Evolutionary conservation across 257 asterid genomes (phyloP), one percentile per base, ranked within the genome.

Genomic region (Nicotiana paniculata): DNA sequence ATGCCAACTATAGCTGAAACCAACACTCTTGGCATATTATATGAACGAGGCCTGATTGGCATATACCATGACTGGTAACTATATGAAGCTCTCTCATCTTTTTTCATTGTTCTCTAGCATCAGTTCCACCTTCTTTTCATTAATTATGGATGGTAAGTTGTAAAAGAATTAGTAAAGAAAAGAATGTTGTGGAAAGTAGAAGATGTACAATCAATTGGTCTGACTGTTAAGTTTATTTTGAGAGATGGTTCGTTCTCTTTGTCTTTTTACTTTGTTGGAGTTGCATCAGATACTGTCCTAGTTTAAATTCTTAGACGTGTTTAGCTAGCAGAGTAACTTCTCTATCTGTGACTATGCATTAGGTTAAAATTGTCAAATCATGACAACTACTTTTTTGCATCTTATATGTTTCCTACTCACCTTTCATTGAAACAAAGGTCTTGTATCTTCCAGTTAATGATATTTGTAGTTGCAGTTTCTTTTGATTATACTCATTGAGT

Each of bases 21-120:
- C 43, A 85, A 88, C 77, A 89, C 90, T 28, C 79, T 89, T 15
- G 92, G 85, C n/a, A 85, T 81, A 39, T 70, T 89, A 48, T 89
- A 77, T 39, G 92, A 89, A 69, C 84, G 90, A 77, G 90, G 90
- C 76, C 46, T 88, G 79, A 86, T 86, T 79, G 90, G 90, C 83
- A 86, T 86, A 75, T 88, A 86, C 58, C 90, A 88, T 70, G 90
- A 88, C 77, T 88, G 90, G 90, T 88, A 83, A 68, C 55, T 68
- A 28, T 80, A 69, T 64, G 78, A 37, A 21, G 69, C 72, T 26
- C 82, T 55, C 28, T 51, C 43, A 18, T 48, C 9, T 16, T 81
- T 81, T 74, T 16, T 81, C 74, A 13, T 77, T 74, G 79, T 4
- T 48, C 79, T 15, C 16, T 74, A 30, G 63, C 63, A 48, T 74